A percentile compares a stretch with the other conserved stretches of the same genome.
Evolutionary conservation across 495 filamentous ascomycete species (phyloP).

Genomic region (Neurospora sp.): DNA sequence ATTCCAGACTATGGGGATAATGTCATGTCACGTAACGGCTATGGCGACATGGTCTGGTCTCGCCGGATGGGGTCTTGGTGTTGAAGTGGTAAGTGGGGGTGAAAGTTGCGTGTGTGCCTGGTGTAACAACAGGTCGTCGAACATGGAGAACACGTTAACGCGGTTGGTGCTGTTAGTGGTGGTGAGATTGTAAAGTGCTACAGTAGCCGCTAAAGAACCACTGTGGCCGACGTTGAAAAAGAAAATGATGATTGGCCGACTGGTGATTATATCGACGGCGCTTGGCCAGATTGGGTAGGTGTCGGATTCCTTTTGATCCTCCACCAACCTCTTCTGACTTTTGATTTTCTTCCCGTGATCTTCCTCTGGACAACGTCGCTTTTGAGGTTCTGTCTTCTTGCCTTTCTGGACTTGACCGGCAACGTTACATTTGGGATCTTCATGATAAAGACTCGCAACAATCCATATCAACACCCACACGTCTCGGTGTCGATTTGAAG

Average conservation of each 20-base stretch:
- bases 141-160: background rate
- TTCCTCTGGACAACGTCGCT: background rate
- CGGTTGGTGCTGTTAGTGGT: background rate
- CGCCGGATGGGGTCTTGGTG: background rate
- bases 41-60: background rate
- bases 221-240: background rate
- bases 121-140: background rate
- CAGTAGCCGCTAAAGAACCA: background rate
- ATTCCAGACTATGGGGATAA: background rate
- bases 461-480: background rate
- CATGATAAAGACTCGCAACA: background rate
- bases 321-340: background rate
- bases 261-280: background rate
- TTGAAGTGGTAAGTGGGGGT: background rate
- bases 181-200: background rate
- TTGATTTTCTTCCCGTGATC: background rate
- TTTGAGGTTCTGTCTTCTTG: background rate
- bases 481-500: background rate
- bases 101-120: background rate
- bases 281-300: constrained; percentile 9
- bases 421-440: constrained; percentile 17
- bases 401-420: constrained; percentile 6
- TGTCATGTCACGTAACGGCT: background rate
- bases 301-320: no score
- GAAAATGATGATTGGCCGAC: background rate